Percentiles rank a stretch among this genome's conserved stretches.
Conservation (phyloP, 2,329 filamentous ascomycete species). For the Colletotrichum costaricense region DNA sequence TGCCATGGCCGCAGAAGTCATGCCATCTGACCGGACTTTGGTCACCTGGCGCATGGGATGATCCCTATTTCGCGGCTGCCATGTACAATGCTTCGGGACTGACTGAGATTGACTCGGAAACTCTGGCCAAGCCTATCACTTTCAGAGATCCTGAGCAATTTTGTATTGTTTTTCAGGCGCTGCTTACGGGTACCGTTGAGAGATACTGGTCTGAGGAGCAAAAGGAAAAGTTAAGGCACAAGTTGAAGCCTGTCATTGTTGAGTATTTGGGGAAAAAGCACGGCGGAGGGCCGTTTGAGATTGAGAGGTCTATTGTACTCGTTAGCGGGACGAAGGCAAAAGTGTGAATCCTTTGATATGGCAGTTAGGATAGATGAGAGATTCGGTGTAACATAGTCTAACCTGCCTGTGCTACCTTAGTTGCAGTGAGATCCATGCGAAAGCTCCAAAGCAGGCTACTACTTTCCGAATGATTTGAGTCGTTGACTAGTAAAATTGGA, state of each 20-base stretch:
- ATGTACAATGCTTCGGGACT: slow-evolving; percentile 15
- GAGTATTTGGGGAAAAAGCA: slow-evolving; percentile 4
- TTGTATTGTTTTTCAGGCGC: background rate
- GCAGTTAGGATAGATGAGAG: too few relatives aligned
- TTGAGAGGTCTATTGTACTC: slow-evolving; percentile 7
- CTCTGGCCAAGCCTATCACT: background rate
- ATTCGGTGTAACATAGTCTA: too few relatives aligned
- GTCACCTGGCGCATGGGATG: slow-evolving; percentile 18
- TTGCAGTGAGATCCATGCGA: too few relatives aligned
- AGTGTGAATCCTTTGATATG: too few relatives aligned
- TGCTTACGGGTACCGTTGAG: background rate
- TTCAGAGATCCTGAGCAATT: slow-evolving; percentile 4
- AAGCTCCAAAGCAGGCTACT: too few relatives aligned
- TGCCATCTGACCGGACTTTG: background rate
- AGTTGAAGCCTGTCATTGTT: background rate
- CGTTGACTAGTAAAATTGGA: too few relatives aligned
- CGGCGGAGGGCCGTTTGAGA: background rate
- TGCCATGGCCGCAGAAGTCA: slow-evolving; percentile 17
- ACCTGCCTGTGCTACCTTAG: too few relatives aligned
- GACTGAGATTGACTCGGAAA: background rate
- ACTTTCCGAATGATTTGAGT: too few relatives aligned
- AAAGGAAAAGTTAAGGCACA: slow-evolving; percentile 2
- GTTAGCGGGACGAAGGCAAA: background rate
- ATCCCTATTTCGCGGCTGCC: background rate
- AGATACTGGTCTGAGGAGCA: slow-evolving; percentile 12